Base-by-base conservation (phyloP, 2,329 filamentous ascomycete species). In the Sporothrix variecibatus region DNA sequence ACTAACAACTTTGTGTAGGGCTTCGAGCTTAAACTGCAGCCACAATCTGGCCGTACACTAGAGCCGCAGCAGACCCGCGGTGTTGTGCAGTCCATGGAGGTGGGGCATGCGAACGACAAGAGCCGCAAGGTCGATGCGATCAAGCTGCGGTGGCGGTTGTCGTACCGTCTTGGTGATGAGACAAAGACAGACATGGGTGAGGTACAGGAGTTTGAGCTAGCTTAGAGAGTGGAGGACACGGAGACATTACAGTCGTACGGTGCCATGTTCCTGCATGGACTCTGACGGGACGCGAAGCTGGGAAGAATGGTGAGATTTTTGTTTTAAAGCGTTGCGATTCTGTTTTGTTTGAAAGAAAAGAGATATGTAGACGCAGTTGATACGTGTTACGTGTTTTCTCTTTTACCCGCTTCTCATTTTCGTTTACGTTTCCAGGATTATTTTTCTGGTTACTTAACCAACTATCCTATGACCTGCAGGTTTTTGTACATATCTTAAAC, bases 131-230 rank as follows among this genome's bases (percentile, higher is more conserved):
- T 96, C 1, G 90, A 90, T 73, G 88, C 86, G n/a, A 91, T 97
- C 75, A 97, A 97, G 84, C 89, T 99, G 83, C 87, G 96, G 76
- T 99, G 95, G 93, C 93, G 94, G 78, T 90, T 93, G 34, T 90
- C 92, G 5, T 98, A 98, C 83, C 90, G 88, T 79, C 81, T 96
- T 15, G 92, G 89, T 40, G 71, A 28, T 2, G 89, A 91, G 79
- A 80, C 86, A 75, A 91, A 90, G 81, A 91, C 92, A 75, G 94
- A 98, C 83, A 94, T 92, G 85, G 95, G 95, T 5, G 93, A 95
- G 84, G 91, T 98, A 78, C 85, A 92, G 12, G 90, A 93, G 76
- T 89, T 98, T 79, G 91, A 91, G 58, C 88, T 98, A 79, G 89
- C 90, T 78, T 96, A 77, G 73, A 65, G 23, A 8, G 12, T n/a